Base-by-base conservation (phyloP, 1,139 yeast species). In the Suhomyces terraborum region DNA sequence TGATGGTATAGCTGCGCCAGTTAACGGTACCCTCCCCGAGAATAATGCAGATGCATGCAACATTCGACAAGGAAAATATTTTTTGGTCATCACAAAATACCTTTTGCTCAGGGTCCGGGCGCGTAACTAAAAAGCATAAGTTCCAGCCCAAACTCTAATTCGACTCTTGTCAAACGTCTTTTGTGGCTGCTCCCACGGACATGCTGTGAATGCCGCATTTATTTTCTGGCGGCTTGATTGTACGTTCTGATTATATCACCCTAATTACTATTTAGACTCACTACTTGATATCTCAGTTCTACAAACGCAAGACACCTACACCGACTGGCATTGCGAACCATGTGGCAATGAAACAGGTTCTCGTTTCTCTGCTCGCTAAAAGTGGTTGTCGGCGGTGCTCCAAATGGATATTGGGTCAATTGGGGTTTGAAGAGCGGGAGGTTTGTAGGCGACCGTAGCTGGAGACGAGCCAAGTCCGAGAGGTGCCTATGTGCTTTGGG, bases 1-100 rank as follows among this genome's bases (percentile, higher is more conserved):
- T 23, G 17, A 22, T 24, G 16, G 22, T 24, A 6, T 29, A 10
- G 21, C 35, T 24, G 35, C 20, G 26, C 21, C 29, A 12, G 26
- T 18, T 17, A 23, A 26, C 35, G 35, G 35, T 26, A 18, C 29
- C n/a, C 35, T 32, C 35, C 35, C 35, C 27, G 29, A 24, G 29
- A 32, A 32, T 17, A 14, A 32, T 17, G 28, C 21, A 24, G 28
- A 32, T 16, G 26, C 26, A 21, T 22, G 35, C 18, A 32, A 21
- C 23, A 10, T 13, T 7, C 21, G 18, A n/a, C n/a, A n/a, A n/a
- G n/a, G 16, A 24, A 32, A 24, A 30, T 19, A 30, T 24, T 8
- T 8, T 8, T 6, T 24, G 23, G 8, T 21, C n/a, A 12, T 12
- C 27, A 24, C 27, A 24, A 24, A 24, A 9, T 3, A 8, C 16